Evolutionary conservation across 2,329 filamentous ascomycete species (phyloP), one percentile per base, ranked within the genome.

Genomic region (Hymenoscyphus infarciens): DNA sequence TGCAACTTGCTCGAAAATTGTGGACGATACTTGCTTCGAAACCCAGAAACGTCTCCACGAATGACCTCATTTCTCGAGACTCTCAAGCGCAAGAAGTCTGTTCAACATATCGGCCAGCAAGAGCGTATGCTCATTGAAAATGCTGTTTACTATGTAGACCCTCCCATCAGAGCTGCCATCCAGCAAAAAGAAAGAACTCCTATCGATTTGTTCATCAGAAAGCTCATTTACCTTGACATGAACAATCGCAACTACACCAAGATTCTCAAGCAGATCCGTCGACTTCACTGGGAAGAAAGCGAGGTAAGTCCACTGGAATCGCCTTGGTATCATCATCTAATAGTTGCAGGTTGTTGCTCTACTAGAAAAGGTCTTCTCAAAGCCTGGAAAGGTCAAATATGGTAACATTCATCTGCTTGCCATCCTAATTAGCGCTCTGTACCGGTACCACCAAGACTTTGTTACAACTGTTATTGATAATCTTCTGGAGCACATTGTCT

Each of bases 111-210:
- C 63, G 94, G 93, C 15, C 92, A 97, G 71, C 92, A 96, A 70
- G 95, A 99, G 77, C 89, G 93, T 45, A 98, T 99, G 93, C 85
- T 98, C 33, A 95, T 99, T 63, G 95, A 99, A 75, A 99, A 99
- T 74, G 95, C 95, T 3, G 87, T 97, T 63, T 99, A 99, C 77
- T 98, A 97, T 70, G 95, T 99, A 62, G 95, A 98, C 71, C 95
- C 95, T 15, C 96, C 95, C 0, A 89, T 96, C 74, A 87, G 95
- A 64, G 90, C 93, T 35, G 93, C 95, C 0, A 97, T 99, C 61
- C 89, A 96, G 75, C 94, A 98, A 74, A 99, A 98, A 75, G 95
- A 99, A 76, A 86, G 95, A 56, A 96, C 92, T 0, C 93, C 95
- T 0, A 90, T 95, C 74, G 94, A 99, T 69, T 82, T 96, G 29